Evolutionary conservation across 2,329 filamentous ascomycete species (phyloP), one percentile per base, ranked within the genome.

Genomic region (Immersiporthe knoxdaviesiana): DNA sequence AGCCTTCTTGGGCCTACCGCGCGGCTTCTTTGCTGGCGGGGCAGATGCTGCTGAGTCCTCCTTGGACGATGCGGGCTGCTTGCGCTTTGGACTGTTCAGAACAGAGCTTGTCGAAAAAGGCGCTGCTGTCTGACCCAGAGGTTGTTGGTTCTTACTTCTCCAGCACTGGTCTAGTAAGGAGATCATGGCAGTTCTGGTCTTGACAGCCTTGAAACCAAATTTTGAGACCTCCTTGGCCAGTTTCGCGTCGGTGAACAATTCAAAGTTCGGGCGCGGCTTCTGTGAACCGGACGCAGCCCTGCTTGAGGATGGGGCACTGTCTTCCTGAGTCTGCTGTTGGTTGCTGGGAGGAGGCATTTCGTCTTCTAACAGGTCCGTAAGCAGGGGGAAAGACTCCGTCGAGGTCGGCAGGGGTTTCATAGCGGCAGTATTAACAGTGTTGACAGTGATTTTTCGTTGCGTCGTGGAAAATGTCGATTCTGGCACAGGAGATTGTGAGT

Each of bases 141-240:
- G 62, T 14, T 75, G 74, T 16, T 75, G 74, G 27, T 84, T 79
- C 75, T 88, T 88, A 68, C 87, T 88, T 72, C 86, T 79, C 91
- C 91, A 94, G 77, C 92, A 94, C 74, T 89, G 86, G 65, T 91
- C 82, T 16, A 94, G 80, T 14, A 93, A 78, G 1, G 87, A 82
- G 70, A 94, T 89, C 90, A 92, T 93, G 11, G 88, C 87, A 63
- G 85, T 83, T 24, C 92, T 85, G 67, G 83, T 87, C 76, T 90
- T 92, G 39, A 94, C 81, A 1, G 89, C 82, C 75, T 94, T 94
- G 79, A 94, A 94, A 0, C 90, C 91, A 74, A 89, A 93, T 0
- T 83, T 82, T 6, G 84, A 80, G 59, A 94, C 80, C 74, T 91
- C 85, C 68, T 84, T 87, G 2, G 87, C 81, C 21, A 94, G 80